Conservation (phyloP, 2,329 filamentous ascomycete species). For the Pyricularia grisea region DNA sequence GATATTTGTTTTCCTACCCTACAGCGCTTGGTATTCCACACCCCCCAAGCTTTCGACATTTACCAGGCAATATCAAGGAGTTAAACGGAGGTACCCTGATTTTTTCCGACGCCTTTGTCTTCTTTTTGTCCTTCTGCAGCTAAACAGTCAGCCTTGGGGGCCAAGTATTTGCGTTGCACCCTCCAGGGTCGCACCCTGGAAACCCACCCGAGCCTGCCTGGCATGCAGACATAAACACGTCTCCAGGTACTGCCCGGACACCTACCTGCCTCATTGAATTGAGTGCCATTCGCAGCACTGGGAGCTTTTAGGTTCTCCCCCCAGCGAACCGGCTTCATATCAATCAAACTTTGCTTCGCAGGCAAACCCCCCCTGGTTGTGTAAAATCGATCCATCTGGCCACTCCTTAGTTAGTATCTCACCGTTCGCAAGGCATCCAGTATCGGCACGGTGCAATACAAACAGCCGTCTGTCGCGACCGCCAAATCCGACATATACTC, state of each 20-base stretch:
- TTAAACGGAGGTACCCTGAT: neutral
- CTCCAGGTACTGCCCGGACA: neutral
- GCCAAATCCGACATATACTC: neutral
- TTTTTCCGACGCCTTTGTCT: too few relatives aligned
- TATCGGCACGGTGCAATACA: neutral
- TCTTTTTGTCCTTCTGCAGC: too few relatives aligned
- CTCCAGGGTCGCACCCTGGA: neutral
- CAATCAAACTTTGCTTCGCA: neutral
- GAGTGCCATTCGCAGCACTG: neutral
- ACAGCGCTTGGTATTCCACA: neutral
- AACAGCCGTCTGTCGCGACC: neutral
- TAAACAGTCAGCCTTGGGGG: too few relatives aligned
- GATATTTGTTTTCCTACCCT: neutral
- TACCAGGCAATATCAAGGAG: neutral
- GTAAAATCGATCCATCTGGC: neutral
- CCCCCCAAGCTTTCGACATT: neutral
- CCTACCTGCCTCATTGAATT: neutral
- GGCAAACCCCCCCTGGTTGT: neutral
- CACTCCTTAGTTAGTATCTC: neutral
- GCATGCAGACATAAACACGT: neutral
- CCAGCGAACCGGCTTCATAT: neutral
- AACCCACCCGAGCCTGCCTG: neutral
- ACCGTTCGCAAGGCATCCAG: neutral
- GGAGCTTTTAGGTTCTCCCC: neutral
- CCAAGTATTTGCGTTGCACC: too few relatives aligned